Base-by-base conservation (phyloP, 345 rosid species). In the Citrus glauca region DNA sequence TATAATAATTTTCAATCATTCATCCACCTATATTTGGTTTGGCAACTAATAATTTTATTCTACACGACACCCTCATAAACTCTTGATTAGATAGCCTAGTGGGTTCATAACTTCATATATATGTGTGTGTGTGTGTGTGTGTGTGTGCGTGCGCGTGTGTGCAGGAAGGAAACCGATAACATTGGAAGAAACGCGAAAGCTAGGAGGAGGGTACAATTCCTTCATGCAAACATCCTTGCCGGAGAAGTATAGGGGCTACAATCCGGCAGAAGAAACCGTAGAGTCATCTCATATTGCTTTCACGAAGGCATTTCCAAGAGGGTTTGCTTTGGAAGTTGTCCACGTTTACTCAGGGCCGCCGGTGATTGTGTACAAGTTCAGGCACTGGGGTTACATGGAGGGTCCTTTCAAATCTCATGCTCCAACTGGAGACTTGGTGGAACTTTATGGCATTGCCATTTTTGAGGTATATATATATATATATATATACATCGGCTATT, bases 381-480 rank as follows among this genome's bases (percentile, higher is more conserved):
- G 95, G 81, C 93, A 91, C 84, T 89, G 95, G 91, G 95, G 89
- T 35, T 83, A 82, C 57, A 89, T 79, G 93, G 95, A 91, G 73
- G 95, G 95, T 63, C 93, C 95, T 70, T 91, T 88, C 85, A 90
- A 89, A 78, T 91, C 90, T 42, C 81, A 86, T 57, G 82, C 89
- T 24, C 89, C 94, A 1, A 91, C 92, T 1, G 91, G 87, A 7
- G 91, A 91, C 32, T 17, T 85, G 74, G 85, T 88, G 0, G 76
- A 89, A 71, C 48, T 86, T 59, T 77, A 24, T 53, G 90, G 92
- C 48, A 82, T 85, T n/a, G 65, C 80, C 20, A 77, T 89, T 24
- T 85, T 86, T 63, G 50, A 74, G 76, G 77, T 32, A 32, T 32
- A 4, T 32, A 30, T 25, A 25, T 25, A 25, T 25, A 30, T 30